Evolutionary conservation across 1,284 basidiomycete species (phyloP).

Genomic region (Limonomyces culmigenus): DNA sequence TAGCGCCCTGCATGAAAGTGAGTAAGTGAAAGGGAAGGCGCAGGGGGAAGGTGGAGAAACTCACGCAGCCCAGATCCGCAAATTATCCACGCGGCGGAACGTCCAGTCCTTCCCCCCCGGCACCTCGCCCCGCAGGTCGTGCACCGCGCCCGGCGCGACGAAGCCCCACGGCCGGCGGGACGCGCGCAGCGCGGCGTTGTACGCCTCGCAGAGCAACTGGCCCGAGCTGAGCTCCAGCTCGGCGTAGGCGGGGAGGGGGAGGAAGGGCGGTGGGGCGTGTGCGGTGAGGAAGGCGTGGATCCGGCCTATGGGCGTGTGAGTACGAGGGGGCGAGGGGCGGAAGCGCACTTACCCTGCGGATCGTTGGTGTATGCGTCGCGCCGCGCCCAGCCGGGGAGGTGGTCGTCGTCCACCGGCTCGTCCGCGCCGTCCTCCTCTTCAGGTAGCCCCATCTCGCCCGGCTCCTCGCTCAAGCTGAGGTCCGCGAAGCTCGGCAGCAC

Average conservation of each 20-base stretch:
- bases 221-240: conserved; percentile 58
- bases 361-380: conserved; percentile 33
- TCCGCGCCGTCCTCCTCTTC: conserved; percentile 29
- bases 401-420: conserved; percentile 38
- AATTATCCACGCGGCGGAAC: conserved; percentile 68
- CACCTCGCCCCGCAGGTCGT: conserved; percentile 43
- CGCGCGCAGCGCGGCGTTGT: conserved; percentile 63
- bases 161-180: conserved; percentile 81
- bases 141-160: conserved; percentile 59
- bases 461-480: no score
- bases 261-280: no score
- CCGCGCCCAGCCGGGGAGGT: conserved; percentile 62
- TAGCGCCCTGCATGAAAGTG: conserved; percentile 35
- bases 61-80: conserved; percentile 69
- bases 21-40: neutral
- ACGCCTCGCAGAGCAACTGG: conserved; percentile 63
- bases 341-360: conserved; percentile 31
- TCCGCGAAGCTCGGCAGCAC: conserved; percentile 18
- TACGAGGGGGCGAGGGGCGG: neutral
- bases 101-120: conserved; percentile 46
- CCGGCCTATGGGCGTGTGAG: conserved; percentile 25
- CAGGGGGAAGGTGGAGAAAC: conserved; percentile 11
- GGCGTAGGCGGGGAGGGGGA: conserved; percentile 21
- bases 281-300: conserved; percentile 37
- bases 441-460: conserved; percentile 22